Percentiles rank a stretch among this genome's conserved stretches.
phyloP scores from a whole-genome alignment of 192 early-diverging fungal genomes.

The Geranomyces michiganensis region DNA sequence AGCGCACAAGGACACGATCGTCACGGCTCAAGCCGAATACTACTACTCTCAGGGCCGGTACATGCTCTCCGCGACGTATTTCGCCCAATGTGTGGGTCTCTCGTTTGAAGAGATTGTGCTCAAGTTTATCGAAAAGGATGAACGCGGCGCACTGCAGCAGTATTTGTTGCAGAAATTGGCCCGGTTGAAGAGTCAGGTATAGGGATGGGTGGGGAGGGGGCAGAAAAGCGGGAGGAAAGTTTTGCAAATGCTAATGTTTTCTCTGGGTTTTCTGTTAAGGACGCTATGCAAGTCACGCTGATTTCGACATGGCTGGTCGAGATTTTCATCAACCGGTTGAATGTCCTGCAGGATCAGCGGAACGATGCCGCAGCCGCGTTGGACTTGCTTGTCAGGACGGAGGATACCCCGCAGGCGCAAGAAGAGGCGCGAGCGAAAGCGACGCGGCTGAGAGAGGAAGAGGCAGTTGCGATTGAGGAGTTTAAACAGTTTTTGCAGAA shows the following conservation, averaged over 20 bases:
- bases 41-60: constrained; percentile 77
- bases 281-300: constrained; percentile 77
- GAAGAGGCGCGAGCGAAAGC: neutral
- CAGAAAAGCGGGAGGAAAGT: neutral
- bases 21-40: constrained; percentile 85
- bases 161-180: constrained; percentile 79
- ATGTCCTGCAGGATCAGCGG: constrained; percentile 49
- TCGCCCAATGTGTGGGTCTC: constrained; percentile 72
- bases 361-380: constrained; percentile 23
- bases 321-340: constrained; percentile 79
- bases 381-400: constrained; percentile 28
- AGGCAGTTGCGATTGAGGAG: constrained; percentile 63
- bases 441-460: constrained; percentile 54
- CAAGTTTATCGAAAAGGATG: constrained; percentile 75
- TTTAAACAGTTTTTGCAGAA: constrained; percentile 73
- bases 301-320: constrained; percentile 89
- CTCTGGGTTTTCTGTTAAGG: constrained; percentile 45
- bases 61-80: constrained; percentile 79
- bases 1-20: constrained; percentile 66
- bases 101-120: constrained; percentile 92
- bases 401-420: neutral
- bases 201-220: neutral
- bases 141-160: constrained; percentile 73
- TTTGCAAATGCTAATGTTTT: too few relatives aligned
- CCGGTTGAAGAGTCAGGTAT: constrained; percentile 64